Conservation (phyloP, 768 basidiomycete genomes). For the Tricholoma furcatifolium region DNA sequence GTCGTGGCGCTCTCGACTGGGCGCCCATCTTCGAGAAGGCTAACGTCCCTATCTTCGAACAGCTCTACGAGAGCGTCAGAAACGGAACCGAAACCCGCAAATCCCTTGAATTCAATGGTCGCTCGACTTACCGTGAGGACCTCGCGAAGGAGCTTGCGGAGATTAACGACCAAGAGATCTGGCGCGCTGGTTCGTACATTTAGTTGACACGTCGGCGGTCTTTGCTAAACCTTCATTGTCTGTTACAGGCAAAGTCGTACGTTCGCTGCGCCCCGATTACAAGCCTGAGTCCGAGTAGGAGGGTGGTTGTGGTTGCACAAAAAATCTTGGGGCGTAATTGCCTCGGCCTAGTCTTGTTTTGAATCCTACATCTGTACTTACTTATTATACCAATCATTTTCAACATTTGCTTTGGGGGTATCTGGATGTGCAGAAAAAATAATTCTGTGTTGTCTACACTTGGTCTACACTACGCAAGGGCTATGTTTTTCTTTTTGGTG, state of each 20-base stretch:
- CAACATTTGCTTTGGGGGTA: neutral
- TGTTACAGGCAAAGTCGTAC: constrained; percentile 82
- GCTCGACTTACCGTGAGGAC: constrained; percentile 89
- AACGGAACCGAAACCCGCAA: constrained; percentile 98
- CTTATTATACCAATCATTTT: constrained; percentile 12
- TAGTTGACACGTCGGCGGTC: neutral
- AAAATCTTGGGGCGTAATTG: neutral
- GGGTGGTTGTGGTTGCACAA: neutral
- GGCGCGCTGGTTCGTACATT: constrained; percentile 75
- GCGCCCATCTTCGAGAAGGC: constrained; percentile 95
- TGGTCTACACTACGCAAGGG: no score
- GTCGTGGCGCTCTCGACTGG: constrained; percentile 99
- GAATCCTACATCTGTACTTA: constrained; percentile 1
- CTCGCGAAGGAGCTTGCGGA: constrained; percentile 89
- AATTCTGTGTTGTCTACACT: no score
- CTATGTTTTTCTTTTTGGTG: no score
- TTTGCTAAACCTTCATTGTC: neutral
- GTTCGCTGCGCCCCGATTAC: constrained; percentile 84
- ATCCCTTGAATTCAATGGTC: constrained; percentile 93
- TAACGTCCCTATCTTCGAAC: constrained; percentile 92
- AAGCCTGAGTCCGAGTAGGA: constrained; percentile 53
- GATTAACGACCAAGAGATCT: constrained; percentile 98
- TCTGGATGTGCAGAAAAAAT: neutral
- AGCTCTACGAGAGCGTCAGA: constrained; percentile 91
- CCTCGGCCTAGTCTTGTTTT: neutral